These are phyloP conservation scores for Canavalia ensiformis DNA, from an alignment of 306 rosid genomes.

Conservation along the genomic window DNA sequence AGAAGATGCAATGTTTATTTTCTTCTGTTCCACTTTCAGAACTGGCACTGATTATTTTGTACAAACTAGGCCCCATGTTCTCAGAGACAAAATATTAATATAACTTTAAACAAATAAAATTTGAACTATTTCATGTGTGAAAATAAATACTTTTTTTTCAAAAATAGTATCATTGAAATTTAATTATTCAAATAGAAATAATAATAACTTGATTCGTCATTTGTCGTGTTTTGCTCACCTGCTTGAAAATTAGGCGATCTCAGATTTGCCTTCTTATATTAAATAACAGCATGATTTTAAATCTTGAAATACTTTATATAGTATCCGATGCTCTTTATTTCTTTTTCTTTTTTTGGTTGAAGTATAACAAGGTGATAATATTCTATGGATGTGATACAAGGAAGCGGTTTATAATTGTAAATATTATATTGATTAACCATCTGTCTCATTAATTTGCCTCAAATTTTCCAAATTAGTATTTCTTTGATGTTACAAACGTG, in stretches of 20 bases:
- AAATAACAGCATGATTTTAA: background rate
- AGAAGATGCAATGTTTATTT: conserved; percentile 42
- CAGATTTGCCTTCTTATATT: conserved; percentile 40
- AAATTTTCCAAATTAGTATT: background rate
- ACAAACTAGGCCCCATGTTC: conserved; percentile 52
- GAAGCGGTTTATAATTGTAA: conserved; percentile 17
- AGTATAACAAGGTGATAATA: background rate
- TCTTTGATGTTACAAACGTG: background rate
- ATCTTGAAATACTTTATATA: conserved; percentile 11
- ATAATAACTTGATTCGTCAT: conserved; percentile 6
- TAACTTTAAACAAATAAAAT: background rate
- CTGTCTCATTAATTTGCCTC: background rate
- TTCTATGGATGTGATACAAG: background rate
- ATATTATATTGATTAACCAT: background rate
- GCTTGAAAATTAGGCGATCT: conserved; percentile 48
- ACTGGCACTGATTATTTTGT: conserved; percentile 79
- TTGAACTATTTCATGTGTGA: conserved; percentile 23
- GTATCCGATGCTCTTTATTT: conserved; percentile 47
- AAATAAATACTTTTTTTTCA: background rate
- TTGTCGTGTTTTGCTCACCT: conserved; percentile 42
- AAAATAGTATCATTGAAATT: background rate
- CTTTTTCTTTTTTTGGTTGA: background rate
- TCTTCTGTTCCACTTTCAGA: conserved; percentile 58
- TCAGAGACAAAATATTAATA: conserved; percentile 3
- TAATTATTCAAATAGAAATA: conserved; percentile 17